phyloP scores from a whole-genome alignment of 257 asterid species.

The Capsicum baccatum region DNA sequence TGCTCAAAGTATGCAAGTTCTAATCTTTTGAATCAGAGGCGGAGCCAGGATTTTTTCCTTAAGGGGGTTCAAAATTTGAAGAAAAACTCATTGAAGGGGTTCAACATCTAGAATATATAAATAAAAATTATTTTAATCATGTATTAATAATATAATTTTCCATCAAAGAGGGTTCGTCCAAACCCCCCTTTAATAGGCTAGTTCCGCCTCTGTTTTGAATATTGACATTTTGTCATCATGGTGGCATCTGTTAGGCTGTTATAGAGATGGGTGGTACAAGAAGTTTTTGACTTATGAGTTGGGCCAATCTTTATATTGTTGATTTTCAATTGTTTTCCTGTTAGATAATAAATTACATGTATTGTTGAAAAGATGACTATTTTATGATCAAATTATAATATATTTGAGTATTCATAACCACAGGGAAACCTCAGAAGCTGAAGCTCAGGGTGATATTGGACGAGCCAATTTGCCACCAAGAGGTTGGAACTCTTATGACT shows the following conservation, averaged over 20 bases:
- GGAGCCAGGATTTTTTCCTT: no score
- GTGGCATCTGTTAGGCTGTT: background rate
- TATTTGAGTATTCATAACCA: constrained; percentile 26
- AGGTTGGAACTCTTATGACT: constrained; percentile 98
- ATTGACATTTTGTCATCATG: background rate
- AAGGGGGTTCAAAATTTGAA: no score
- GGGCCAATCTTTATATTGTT: background rate
- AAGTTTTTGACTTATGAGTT: background rate
- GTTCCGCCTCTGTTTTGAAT: background rate
- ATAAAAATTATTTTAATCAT: no score
- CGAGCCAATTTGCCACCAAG: constrained; percentile 77
- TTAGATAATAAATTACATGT: background rate
- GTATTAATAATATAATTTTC: no score
- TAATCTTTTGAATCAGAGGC: background rate
- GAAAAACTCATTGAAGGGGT: no score
- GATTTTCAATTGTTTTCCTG: background rate
- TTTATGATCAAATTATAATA: background rate
- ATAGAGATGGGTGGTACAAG: background rate
- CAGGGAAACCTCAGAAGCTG: constrained; percentile 45
- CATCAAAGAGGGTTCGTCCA: no score
- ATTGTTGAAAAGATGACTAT: background rate
- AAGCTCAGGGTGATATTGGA: constrained; percentile 40
- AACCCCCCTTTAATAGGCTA: no score
- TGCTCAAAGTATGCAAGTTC: background rate
- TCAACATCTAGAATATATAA: no score